Percentiles rank a stretch among this genome's conserved stretches.
Conservation (phyloP, 2,329 filamentous ascomycete genomes). For the Trichoderma breve region DNA sequence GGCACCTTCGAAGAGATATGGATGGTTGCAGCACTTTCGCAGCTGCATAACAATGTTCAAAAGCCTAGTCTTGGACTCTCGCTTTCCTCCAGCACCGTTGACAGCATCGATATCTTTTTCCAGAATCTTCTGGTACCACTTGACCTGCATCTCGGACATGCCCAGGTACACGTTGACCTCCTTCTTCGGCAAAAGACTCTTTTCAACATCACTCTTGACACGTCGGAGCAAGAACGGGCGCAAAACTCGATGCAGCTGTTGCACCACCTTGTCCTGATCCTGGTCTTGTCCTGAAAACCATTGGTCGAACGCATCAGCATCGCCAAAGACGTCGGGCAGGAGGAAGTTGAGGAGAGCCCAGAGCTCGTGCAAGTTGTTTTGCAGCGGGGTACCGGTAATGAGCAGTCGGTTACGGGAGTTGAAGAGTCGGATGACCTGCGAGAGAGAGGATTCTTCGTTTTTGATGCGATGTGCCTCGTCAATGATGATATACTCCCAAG, state of each 20-base stretch:
- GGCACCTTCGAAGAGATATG: constrained; percentile 95
- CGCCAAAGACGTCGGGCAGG: constrained; percentile 96
- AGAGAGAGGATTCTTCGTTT: constrained; percentile 95
- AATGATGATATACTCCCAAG: constrained; percentile 99
- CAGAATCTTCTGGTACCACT: constrained; percentile 98
- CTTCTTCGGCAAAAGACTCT: constrained; percentile 95
- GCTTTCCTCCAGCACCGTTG: constrained; percentile 92
- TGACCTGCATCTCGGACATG: constrained; percentile 99
- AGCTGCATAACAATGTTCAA: constrained; percentile 99
- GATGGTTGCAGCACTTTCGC: constrained; percentile 97
- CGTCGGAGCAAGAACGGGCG: constrained; percentile 91
- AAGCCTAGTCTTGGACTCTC: constrained; percentile 94
- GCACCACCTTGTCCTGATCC: constrained; percentile 92
- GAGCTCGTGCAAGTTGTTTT: constrained; percentile 96
- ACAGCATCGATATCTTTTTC: constrained; percentile 99
- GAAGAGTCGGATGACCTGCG: constrained; percentile 94
- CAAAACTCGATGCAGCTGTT: constrained; percentile 90
- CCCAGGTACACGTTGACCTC: constrained; percentile 96
- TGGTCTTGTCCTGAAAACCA: constrained; percentile 92
- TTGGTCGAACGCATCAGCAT: constrained; percentile 93
- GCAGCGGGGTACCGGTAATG: constrained; percentile 93
- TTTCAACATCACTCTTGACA: constrained; percentile 97
- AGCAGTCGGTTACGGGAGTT: constrained; percentile 91
- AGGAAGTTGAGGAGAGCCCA: constrained; percentile 98
- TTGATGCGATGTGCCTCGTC: constrained; percentile 98